Base-by-base conservation (phyloP, 306 rosid genomes). In the Leucaena leucocephala region DNA sequence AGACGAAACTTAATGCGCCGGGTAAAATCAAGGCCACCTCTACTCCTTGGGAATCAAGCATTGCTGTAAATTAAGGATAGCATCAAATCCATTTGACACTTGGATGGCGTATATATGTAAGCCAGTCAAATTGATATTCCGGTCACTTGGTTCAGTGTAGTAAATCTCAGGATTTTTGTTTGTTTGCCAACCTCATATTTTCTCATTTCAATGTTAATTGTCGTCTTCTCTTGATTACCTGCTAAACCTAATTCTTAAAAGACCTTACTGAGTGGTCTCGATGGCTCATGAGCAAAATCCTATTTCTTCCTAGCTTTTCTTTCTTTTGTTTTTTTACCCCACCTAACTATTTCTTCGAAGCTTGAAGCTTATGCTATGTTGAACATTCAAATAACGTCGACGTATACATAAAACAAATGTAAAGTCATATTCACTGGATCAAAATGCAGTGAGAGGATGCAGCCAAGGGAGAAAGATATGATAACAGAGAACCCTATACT, bases 181-280 rank as follows among this genome's bases (percentile, higher is more conserved):
- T 5, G 13, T 49, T 49, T n/a, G 55, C 27, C 27, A 27, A 27
- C 27, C 27, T 27, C 27, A 1, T 36, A 3, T 36, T 36, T 36
- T 36, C 39, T 36, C 39, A 6, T 54, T 9, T 7, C 27, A 36
- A 52, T 4, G 3, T 2, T 2, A 3, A 4, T 36, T 34, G 15
- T 76, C 3, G 15, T 58, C 6, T 78, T 81, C 34, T 14, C 16
- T 45, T 17, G 7, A 8, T 40, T 66, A 9, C 50, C 12, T 39
- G 15, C 62, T 1, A 15, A 19, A 34, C 73, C 15, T 22, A 45
- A 40, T 75, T 69, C 79, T 81, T 42, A 33, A 64, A 78, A 57
- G 80, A 45, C 68, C 59, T 50, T 44, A 33, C 57, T 35, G 3
- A 12, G 11, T 12, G 12, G 36, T 67, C 16, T 34, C 58, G 22